Base-by-base conservation (phyloP, 106 monocot genomes). In the Amphibolis antarctica region DNA sequence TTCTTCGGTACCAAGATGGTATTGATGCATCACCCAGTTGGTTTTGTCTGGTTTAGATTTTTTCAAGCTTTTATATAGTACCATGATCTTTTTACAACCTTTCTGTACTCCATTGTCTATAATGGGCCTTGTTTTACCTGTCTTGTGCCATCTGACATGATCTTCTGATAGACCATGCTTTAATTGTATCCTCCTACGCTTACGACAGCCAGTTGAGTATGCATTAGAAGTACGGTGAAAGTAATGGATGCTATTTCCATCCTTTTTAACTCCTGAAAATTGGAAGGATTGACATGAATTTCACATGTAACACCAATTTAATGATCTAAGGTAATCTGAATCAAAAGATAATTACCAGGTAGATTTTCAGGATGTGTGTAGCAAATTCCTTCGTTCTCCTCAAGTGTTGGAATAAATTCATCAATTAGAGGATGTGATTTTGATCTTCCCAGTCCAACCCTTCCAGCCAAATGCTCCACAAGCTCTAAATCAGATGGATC, bases 21-120 rank as follows among this genome's bases (percentile, higher is more conserved):
- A 96, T 62, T 96, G 94, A 67, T 96, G 94, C 89, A 96, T 84
- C 51, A 86, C 94, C 94, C 94, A 96, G 36, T 84, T 89, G 62
- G 81, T 81, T 74, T 76, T 96, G 31, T 76, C 86, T 25, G 94
- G 84, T 57, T 78, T 86, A 1, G 79, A 78, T 28, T 78, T 82
- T 58, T 80, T 77, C 21, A 72, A 68, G 63, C 77, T 82, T 69
- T 65, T 79, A 48, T 96, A 84, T 2, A 96, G 76, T 55, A 96
- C 94, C 94, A 96, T 79, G 36, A 96, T 89, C 60, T 96, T 96
- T 67, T 89, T 96, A 79, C 83, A 86, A 42, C 94, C 93, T 76
- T 76, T 89, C 46, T 65, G 81, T 27, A 77, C 48, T 4, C 93
- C 86, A 68, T 86, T 89, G 18, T 84, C 71, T n/a, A 78, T 29